Percentiles rank a stretch among this genome's conserved stretches.
These are phyloP conservation scores for Rugosomyces carneus DNA, from an alignment of 1,284 basidiomycete genomes.

Conservation along the genomic window DNA sequence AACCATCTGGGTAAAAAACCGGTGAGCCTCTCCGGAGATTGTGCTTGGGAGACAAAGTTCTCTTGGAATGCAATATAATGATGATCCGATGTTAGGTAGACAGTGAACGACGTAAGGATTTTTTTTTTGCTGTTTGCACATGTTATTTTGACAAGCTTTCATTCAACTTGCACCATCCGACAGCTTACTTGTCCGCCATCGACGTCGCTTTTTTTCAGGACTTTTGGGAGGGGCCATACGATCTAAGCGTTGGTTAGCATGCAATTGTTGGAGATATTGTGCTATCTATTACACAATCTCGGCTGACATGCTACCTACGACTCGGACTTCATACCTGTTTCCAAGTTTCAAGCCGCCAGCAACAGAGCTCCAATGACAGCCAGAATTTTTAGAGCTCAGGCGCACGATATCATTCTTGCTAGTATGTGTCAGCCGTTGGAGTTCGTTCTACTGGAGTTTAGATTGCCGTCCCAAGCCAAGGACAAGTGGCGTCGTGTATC, in stretches of 20 bases:
- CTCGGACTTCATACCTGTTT: background rate
- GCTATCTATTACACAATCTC: background rate
- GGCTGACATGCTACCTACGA: background rate
- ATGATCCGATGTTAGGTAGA: constrained; percentile 8
- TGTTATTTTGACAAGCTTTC: constrained; percentile 3
- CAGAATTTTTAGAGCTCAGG: background rate
- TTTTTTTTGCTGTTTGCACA: constrained; percentile 3
- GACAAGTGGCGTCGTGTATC: constrained; percentile 8
- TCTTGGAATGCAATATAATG: too few species aligned
- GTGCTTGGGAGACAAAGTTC: too few species aligned
- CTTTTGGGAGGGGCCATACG: constrained; percentile 10
- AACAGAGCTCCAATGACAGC: background rate
- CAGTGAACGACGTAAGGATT: background rate
- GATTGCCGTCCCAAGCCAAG: background rate
- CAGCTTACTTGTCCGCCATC: background rate
- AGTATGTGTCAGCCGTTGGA: background rate
- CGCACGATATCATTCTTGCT: background rate
- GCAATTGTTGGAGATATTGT: constrained; percentile 2
- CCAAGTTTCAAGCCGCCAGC: background rate
- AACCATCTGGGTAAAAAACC: too few species aligned
- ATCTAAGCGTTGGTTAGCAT: constrained; percentile 1
- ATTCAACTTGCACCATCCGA: background rate
- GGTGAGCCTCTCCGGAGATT: too few species aligned
- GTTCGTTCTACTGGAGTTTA: background rate
- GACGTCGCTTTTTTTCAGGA: constrained; percentile 1